phyloP scores from a whole-genome alignment of 1,284 basidiomycete genomes.

The Coniferiporia weirii region DNA sequence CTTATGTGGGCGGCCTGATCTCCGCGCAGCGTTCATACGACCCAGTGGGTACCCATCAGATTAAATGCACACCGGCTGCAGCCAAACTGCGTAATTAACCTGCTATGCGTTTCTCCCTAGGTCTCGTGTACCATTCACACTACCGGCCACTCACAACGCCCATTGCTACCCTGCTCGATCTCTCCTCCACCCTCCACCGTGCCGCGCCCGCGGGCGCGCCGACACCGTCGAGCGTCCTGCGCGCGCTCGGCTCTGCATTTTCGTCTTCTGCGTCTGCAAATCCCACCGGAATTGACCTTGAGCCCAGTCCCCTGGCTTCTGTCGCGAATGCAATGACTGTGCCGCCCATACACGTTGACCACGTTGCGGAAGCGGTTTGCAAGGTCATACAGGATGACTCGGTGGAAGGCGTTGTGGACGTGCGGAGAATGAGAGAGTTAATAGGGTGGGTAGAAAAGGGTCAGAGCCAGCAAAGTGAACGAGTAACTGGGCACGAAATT shows the following conservation, averaged over 20 bases:
- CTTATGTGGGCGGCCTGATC: slow-evolving; percentile 36
- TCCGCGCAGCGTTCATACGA: slow-evolving; percentile 73
- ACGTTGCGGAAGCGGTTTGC: slow-evolving; percentile 84
- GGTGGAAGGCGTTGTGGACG: slow-evolving; percentile 68
- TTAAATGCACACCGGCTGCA: slow-evolving; percentile 19
- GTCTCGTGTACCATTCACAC: slow-evolving; percentile 95
- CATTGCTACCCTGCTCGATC: slow-evolving; percentile 78
- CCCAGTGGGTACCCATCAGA: slow-evolving; percentile 58
- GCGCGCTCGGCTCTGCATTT: slow-evolving; percentile 26
- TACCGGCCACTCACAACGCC: slow-evolving; percentile 84
- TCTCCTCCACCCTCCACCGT: slow-evolving; percentile 65
- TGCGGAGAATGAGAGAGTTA: slow-evolving; percentile 68
- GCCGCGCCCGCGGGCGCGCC: slow-evolving; percentile 54
- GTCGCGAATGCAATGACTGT: slow-evolving; percentile 74
- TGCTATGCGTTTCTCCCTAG: slow-evolving; percentile 36
- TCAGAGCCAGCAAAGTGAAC: background rate
- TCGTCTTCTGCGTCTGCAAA: slow-evolving; percentile 17
- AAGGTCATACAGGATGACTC: slow-evolving; percentile 44
- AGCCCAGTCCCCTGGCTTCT: slow-evolving; percentile 51
- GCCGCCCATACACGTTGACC: slow-evolving; percentile 93
- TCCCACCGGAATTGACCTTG: slow-evolving; percentile 24
- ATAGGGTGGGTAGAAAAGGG: slow-evolving; percentile 55
- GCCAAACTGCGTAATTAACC: slow-evolving; percentile 10
- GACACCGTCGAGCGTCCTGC: slow-evolving; percentile 56
- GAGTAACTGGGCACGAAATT: background rate